Evolutionary conservation across 75 land plant genomes (phyloP), one percentile per base, ranked within the genome.

Genomic region (Selaginella moellendorffii): DNA sequence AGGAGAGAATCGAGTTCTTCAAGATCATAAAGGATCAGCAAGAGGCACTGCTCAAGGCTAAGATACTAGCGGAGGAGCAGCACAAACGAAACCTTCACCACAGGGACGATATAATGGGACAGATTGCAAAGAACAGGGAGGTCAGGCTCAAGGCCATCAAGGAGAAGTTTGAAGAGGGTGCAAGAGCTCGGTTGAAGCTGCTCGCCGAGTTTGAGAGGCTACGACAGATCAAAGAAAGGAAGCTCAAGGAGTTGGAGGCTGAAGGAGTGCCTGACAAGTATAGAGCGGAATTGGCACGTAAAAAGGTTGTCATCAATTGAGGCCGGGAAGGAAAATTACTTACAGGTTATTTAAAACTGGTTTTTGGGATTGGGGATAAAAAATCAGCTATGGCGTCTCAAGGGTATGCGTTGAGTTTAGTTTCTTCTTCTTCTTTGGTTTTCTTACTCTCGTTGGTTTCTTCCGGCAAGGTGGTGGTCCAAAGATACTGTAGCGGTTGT

Each of bases 381-480:
- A n/a, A n/a, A n/a, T n/a, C n/a, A n/a, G n/a, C n/a, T n/a, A n/a
- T n/a, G n/a, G n/a, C n/a, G n/a, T n/a, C n/a, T n/a, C n/a, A n/a
- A n/a, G n/a, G n/a, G n/a, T n/a, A n/a, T n/a, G n/a, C n/a, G n/a
- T n/a, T n/a, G n/a, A n/a, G n/a, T n/a, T n/a, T n/a, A n/a, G n/a
- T n/a, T n/a, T n/a, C n/a, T n/a, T n/a, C n/a, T n/a, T n/a, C n/a
- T n/a, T n/a, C n/a, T n/a, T n/a, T n/a, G n/a, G n/a, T n/a, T n/a
- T n/a, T n/a, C n/a, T n/a, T n/a, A n/a, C n/a, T n/a, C n/a, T n/a
- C n/a, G n/a, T n/a, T n/a, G n/a, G n/a, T n/a, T n/a, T n/a, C n/a
- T n/a, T n/a, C n/a, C n/a, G n/a, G n/a, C n/a, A 36, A 78, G 80
- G 53, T 80, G 82, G 82, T 77, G 82, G 82, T 58, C 82, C 1